Conservation (phyloP, 2,329 filamentous ascomycete species). For the Polytolypa hystricis region DNA sequence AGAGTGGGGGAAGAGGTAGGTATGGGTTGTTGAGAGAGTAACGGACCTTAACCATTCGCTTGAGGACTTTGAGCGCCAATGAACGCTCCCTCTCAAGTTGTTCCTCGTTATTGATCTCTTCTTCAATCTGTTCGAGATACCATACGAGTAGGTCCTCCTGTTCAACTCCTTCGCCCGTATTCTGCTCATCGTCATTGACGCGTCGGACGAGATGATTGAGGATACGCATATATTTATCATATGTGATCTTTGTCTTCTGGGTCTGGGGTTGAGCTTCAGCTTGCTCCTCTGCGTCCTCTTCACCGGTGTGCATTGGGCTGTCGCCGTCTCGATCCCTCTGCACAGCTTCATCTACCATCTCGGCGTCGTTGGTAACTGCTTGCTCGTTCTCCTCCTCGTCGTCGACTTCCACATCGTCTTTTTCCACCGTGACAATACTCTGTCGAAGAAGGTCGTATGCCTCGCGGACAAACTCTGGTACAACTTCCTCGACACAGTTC, state of each 20-base stretch:
- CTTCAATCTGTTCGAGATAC: conserved; percentile 88
- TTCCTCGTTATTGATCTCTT: conserved; percentile 68
- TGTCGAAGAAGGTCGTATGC: conserved; percentile 84
- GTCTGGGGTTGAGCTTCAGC: conserved; percentile 28
- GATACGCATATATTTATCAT: conserved; percentile 88
- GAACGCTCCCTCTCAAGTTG: conserved; percentile 65
- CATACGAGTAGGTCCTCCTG: conserved; percentile 71
- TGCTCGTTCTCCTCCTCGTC: conserved; percentile 54
- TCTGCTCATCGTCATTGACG: conserved; percentile 70
- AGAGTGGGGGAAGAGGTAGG: conserved; percentile 1
- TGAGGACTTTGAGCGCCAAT: conserved; percentile 74
- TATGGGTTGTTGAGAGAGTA: conserved; percentile 6
- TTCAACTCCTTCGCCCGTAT: conserved; percentile 69
- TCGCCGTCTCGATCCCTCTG: conserved; percentile 38
- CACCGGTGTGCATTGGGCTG: conserved; percentile 43
- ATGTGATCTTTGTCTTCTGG: conserved; percentile 77
- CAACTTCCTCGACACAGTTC: conserved; percentile 88
- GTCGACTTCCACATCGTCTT: conserved; percentile 92
- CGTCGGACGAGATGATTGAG: conserved; percentile 74
- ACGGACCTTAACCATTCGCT: conserved; percentile 88
- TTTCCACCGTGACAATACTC: conserved; percentile 94
- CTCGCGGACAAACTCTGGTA: conserved; percentile 74
- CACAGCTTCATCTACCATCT: conserved; percentile 32
- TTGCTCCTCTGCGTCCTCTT: conserved; percentile 33
- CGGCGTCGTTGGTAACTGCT: conserved; percentile 37